phyloP scores from a whole-genome alignment of 1,284 basidiomycete species.

The Melampsora americana region DNA sequence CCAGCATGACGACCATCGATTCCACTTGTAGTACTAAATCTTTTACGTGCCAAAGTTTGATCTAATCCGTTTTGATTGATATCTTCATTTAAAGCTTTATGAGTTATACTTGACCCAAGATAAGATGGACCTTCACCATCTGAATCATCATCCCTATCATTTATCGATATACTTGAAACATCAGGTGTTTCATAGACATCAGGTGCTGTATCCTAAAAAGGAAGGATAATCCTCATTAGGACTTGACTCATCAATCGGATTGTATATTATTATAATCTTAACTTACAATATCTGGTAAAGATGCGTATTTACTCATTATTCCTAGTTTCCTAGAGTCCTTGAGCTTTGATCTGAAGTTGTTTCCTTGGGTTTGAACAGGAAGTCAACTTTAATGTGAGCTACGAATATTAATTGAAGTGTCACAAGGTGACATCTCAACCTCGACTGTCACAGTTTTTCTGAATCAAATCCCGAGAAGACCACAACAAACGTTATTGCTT shows the following conservation, averaged over 20 bases:
- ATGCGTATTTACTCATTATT: constrained; percentile 67
- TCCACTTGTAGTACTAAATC: constrained; percentile 19
- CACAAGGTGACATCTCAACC: too few species aligned
- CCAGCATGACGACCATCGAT: constrained; percentile 35
- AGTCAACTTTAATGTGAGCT: too few species aligned
- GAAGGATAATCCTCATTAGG: neutral
- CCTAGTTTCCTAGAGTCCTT: neutral
- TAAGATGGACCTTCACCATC: constrained; percentile 18
- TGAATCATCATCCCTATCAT: constrained; percentile 40
- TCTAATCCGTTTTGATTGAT: constrained; percentile 30
- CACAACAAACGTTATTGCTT: neutral
- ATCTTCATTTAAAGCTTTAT: constrained; percentile 17
- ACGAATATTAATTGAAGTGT: too few species aligned
- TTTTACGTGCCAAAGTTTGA: constrained; percentile 27
- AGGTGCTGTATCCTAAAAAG: constrained; percentile 72
- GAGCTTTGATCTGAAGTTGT: too few species aligned
- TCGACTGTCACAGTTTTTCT: too few species aligned
- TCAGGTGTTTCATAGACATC: constrained; percentile 92
- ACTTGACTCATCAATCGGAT: neutral
- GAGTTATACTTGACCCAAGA: neutral
- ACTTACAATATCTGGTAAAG: constrained; percentile 82
- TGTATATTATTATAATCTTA: neutral
- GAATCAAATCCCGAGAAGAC: too few species aligned
- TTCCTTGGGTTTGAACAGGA: too few species aligned
- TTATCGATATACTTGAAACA: constrained; percentile 59